phyloP scores from a whole-genome alignment of 805 yeast species.

The Candida tallmaniae region DNA sequence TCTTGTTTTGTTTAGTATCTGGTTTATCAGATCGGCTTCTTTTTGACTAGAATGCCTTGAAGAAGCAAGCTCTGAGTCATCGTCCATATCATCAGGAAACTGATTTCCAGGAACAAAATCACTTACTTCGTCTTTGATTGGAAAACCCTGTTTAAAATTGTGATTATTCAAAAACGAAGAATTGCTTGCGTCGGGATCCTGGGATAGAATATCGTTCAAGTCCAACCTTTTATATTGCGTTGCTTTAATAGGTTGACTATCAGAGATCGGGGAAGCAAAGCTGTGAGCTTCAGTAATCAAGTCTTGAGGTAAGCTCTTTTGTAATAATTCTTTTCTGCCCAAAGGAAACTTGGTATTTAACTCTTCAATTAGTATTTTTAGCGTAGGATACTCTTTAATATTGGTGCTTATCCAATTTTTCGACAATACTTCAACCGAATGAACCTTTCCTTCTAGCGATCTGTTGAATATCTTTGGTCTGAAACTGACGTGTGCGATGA shows the following conservation, averaged over 20 bases:
- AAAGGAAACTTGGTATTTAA: neutral
- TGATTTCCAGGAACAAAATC: conserved; percentile 7
- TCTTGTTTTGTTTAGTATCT: too few species aligned
- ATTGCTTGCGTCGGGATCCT: neutral
- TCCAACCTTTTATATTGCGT: too few species aligned
- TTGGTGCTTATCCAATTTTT: neutral
- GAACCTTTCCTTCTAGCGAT: conserved; percentile 2
- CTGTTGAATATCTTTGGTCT: neutral
- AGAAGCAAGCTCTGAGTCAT: conserved; percentile 1
- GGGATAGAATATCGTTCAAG: neutral
- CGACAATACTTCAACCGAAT: neutral
- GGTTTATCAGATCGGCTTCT: too few species aligned
- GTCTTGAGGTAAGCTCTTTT: neutral
- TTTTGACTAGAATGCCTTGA: too few species aligned
- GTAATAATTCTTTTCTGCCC: neutral
- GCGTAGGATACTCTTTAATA: neutral
- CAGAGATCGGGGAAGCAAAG: neutral
- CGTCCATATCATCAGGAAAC: conserved; percentile 3
- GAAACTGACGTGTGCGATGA: conserved; percentile 1
- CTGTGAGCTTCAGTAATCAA: too few species aligned
- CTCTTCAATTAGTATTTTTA: neutral
- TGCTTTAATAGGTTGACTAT: neutral
- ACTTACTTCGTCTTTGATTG: too few species aligned
- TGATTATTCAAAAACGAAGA: neutral
- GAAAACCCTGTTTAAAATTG: neutral